Percentiles rank a stretch among this genome's conserved stretches.
Conservation (phyloP, 2,329 filamentous ascomycete genomes). For the Sporothrix humicola region DNA sequence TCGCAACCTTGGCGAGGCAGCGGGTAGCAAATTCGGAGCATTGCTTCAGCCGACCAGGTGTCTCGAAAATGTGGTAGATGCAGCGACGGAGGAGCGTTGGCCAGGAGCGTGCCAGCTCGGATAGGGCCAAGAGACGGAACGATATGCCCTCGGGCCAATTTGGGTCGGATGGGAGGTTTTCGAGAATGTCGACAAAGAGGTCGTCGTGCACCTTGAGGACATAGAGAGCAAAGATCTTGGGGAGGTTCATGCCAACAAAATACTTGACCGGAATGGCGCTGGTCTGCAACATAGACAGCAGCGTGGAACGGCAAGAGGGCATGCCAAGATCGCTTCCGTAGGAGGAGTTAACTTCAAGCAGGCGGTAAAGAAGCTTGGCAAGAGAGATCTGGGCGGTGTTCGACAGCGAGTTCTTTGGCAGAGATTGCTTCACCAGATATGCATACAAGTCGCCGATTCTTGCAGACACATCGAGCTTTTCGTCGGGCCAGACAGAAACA, state of each 20-base stretch:
- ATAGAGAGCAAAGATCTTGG: slow-evolving; percentile 78
- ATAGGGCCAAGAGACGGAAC: slow-evolving; percentile 76
- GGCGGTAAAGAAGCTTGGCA: slow-evolving; percentile 69
- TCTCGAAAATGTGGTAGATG: slow-evolving; percentile 94
- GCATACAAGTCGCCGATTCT: slow-evolving; percentile 77
- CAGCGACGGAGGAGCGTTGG: slow-evolving; percentile 83
- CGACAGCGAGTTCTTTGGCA: slow-evolving; percentile 74
- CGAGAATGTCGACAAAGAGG: slow-evolving; percentile 83
- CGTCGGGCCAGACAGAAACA: slow-evolving; percentile 66
- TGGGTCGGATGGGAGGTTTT: slow-evolving; percentile 74
- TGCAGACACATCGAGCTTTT: slow-evolving; percentile 64
- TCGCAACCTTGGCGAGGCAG: slow-evolving; percentile 72
- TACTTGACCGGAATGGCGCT: slow-evolving; percentile 76
- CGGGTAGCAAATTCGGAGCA: slow-evolving; percentile 73
- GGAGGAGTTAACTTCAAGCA: slow-evolving; percentile 69
- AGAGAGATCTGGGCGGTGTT: slow-evolving; percentile 70
- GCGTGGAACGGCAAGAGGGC: slow-evolving; percentile 67
- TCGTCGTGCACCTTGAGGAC: slow-evolving; percentile 82
- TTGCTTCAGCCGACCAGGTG: slow-evolving; percentile 71
- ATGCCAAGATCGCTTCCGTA: slow-evolving; percentile 67
- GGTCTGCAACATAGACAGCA: slow-evolving; percentile 73
- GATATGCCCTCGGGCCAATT: slow-evolving; percentile 82
- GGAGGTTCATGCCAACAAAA: slow-evolving; percentile 70
- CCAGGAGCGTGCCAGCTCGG: slow-evolving; percentile 80
- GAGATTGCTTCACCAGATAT: slow-evolving; percentile 71